A percentile compares a stretch with the other conserved stretches of the same genome.
phyloP scores from a whole-genome alignment of 2,329 filamentous ascomycete genomes.

The Trichophyton schoenleinii region DNA sequence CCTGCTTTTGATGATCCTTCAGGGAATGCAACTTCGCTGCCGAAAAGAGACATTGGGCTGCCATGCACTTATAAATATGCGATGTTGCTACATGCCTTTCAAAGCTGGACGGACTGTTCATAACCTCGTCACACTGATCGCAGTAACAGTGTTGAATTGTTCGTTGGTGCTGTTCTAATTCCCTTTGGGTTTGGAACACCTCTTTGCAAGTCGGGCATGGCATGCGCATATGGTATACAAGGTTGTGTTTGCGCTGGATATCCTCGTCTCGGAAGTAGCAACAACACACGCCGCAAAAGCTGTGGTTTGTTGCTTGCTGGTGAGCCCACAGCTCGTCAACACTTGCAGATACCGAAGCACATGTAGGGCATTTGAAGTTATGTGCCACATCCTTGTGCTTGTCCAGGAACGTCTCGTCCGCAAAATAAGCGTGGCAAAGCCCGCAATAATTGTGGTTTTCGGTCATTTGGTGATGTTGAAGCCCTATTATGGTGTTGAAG shows the following conservation, averaged over 20 bases:
- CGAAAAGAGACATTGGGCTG: constrained; percentile 1
- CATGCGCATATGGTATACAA: neutral
- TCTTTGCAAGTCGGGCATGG: neutral
- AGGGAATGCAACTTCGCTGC: neutral
- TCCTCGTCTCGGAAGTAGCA: constrained; percentile 9
- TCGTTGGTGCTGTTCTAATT: neutral
- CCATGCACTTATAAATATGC: constrained; percentile 4
- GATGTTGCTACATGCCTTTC: neutral
- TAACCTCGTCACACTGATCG: neutral
- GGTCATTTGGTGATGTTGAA: constrained; percentile 14
- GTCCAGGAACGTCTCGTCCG: constrained; percentile 4
- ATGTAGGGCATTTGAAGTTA: constrained; percentile 9
- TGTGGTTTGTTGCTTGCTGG: constrained; percentile 9
- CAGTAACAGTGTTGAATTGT: neutral
- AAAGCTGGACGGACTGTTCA: neutral
- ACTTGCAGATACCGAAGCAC: constrained; percentile 1
- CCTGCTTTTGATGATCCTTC: constrained; percentile 7
- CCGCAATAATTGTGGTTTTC: constrained; percentile 13
- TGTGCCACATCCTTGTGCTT: constrained; percentile 10
- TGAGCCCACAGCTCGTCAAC: constrained; percentile 6
- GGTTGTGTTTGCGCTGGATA: constrained; percentile 5
- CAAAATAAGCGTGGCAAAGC: constrained; percentile 12
- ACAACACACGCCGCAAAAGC: constrained; percentile 11
- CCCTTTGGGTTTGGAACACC: neutral
- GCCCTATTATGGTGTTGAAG: constrained; percentile 8